Conservation (phyloP, 441 rosid species). For the Erodium moschatum region DNA sequence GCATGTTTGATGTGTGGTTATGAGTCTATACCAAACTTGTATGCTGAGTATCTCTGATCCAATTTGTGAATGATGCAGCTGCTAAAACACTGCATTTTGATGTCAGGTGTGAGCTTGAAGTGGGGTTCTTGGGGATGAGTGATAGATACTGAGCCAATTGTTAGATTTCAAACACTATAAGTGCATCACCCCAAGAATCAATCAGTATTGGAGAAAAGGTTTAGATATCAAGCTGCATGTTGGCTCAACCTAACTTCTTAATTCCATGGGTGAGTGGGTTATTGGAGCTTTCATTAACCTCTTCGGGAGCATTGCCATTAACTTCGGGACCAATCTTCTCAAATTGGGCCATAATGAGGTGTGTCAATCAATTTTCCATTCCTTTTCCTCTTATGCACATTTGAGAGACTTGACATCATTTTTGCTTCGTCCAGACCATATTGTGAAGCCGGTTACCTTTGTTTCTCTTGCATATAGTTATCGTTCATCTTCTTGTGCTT, state of each 20-base stretch:
- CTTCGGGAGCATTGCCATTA: conserved; percentile 92
- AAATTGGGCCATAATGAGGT: conserved; percentile 96
- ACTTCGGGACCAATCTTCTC: conserved; percentile 95
- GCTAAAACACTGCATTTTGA: not conserved
- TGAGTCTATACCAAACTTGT: not conserved
- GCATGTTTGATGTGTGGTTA: not conserved
- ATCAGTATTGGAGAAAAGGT: not conserved
- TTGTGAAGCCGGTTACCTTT: not conserved
- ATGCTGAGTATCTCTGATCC: not conserved
- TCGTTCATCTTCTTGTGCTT: not conserved
- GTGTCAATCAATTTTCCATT: not conserved
- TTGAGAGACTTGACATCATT: conserved; percentile 2
- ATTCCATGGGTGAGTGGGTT: conserved; percentile 93
- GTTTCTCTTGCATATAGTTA: not conserved
- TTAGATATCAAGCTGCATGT: conserved; percentile 24
- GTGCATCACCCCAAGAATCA: not conserved
- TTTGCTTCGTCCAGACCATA: not conserved
- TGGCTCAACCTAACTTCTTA: conserved; percentile 31
- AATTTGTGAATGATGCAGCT: not conserved
- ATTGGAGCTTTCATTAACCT: conserved; percentile 93
- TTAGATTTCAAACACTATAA: not conserved
- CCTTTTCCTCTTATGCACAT: not conserved
- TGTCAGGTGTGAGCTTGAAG: not conserved
- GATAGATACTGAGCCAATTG: not conserved
- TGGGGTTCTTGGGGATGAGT: not conserved